Evolutionary conservation across 1,139 yeast genomes (phyloP), one percentile per base, ranked within the genome.

Genomic region (Arxiozyma slooffiae): DNA sequence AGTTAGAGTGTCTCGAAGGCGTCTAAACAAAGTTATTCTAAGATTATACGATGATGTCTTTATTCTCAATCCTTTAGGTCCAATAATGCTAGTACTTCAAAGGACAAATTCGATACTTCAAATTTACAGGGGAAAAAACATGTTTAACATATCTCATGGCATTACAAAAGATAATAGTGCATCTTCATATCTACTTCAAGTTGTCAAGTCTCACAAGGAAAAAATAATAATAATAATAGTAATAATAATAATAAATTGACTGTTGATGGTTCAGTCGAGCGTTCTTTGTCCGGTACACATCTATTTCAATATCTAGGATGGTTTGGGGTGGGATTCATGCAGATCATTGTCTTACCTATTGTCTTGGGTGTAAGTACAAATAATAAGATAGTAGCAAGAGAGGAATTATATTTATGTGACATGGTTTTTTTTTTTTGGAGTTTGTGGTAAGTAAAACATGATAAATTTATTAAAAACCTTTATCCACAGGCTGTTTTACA

Each of bases 271-370:
- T 86, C 92, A 18, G 80, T 86, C 53, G 95, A 85, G 67, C 85
- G 95, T 71, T 81, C 82, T 50, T 71, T 85, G 56, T 74, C 78
- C 9, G 90, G 89, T 9, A 80, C 82, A 70, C 83, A 82, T 55
- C 67, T 85, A 49, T 90, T 55, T 80, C 96, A 51, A 82, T 87
- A 60, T 94, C 97, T 50, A 90, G 90, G 69, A 79, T 90, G 59
- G 95, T 89, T 44, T 90, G 97, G 73, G 97, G 88, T 52, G 98
- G 97, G 68, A 79, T 90, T 57, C 96, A 90, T 66, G 97, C 97
- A 5, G 94, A 94, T 58, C 80, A 97, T n/a, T 70, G 90, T 84
- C 30, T 76, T 92, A 61, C 95, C 97, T 14, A 83, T 90, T 49
- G 88, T 87, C 48, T 72, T 90, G 53, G 98, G 92, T 69, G 92